Base-by-base conservation (phyloP, 148 eudicot species). In the Vaccinium darrowii region DNA sequence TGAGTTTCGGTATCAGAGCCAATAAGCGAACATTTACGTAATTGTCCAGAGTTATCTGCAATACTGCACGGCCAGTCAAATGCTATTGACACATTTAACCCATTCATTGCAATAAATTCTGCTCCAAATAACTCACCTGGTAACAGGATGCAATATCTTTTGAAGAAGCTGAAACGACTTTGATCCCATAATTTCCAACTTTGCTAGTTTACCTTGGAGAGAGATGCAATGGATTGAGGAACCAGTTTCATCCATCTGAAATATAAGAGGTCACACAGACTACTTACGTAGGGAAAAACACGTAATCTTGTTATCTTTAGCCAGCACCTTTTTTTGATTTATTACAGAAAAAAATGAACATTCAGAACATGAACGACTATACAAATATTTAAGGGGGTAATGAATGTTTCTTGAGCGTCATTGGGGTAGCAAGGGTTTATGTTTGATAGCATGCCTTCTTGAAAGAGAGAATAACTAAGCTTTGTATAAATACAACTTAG, bases 191-290 rank as follows among this genome's bases (percentile, higher is more conserved):
- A 97, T 88, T 86, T 97, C 98, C 87, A 97, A 78, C 76, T 87
- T 95, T 72, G 90, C 98, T 78, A 97, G 91, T 83, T 95, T 91
- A 67, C 94, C 98, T 82, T 91, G 94, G 77, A 91, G 95, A 75
- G 93, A 93, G 83, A 88, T 80, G 90, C 93, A 95, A 56, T 82
- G 87, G 86, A 93, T 87, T 78, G 82, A 27, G 82, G 63, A 81
- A 65, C 95, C 92, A 49, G 88, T 83, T 72, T 89, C 89, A 49
- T 90, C 87, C 88, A 76, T 87, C 99, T 96, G 87, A 79, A 85
- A 80, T 84, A 58, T 56, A 81, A 39, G 21, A 33, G 62, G 39
- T 67, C 73, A 33, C 13, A 60, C 47, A 23, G 23, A 12, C 5
- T 36, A 54, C 12, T 79, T 27, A 50, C 23, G 12, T 7, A 3